Conservation (phyloP, 1,284 basidiomycete genomes). For the Microbotryum saponariae region DNA sequence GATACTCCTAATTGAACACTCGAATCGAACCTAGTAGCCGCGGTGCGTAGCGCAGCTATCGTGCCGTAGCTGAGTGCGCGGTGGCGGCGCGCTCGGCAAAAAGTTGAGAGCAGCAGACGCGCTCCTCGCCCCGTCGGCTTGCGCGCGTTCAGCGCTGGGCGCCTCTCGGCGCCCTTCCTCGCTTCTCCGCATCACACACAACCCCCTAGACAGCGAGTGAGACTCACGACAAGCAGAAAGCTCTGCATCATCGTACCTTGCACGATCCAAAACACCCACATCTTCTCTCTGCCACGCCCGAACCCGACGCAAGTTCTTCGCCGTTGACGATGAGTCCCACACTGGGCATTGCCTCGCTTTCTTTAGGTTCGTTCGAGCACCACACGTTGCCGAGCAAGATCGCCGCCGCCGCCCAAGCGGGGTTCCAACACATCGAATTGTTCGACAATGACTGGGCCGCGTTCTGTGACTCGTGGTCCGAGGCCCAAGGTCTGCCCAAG, state of each 20-base stretch:
- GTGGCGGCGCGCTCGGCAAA: too few species aligned
- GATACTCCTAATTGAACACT: too few species aligned
- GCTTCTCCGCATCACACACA: not conserved
- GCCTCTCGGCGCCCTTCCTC: too few species aligned
- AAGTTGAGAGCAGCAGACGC: too few species aligned
- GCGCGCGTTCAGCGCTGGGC: too few species aligned
- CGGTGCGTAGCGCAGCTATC: too few species aligned
- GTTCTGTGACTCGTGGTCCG: slow-evolving; percentile 32
- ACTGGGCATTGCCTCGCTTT: slow-evolving; percentile 25
- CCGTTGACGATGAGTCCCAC: not conserved
- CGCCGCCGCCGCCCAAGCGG: slow-evolving; percentile 35
- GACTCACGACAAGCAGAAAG: not conserved
- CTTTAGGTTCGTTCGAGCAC: slow-evolving; percentile 27
- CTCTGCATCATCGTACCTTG: not conserved
- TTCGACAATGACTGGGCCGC: slow-evolving; percentile 40
- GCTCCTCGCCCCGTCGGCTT: too few species aligned
- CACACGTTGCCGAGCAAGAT: slow-evolving; percentile 39
- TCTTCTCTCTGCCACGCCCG: not conserved
- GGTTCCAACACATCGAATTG: slow-evolving; percentile 40
- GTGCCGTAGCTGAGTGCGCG: too few species aligned
- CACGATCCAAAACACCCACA: not conserved
- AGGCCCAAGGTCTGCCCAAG: slow-evolving; percentile 10
- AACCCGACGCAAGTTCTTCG: not conserved
- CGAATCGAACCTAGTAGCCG: too few species aligned
- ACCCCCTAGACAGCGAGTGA: not conserved